Percentiles rank a stretch among this genome's conserved stretches.
These are phyloP conservation scores for Phyllachora maydis DNA, from an alignment of 2,329 filamentous ascomycete genomes.

Conservation along the genomic window DNA sequence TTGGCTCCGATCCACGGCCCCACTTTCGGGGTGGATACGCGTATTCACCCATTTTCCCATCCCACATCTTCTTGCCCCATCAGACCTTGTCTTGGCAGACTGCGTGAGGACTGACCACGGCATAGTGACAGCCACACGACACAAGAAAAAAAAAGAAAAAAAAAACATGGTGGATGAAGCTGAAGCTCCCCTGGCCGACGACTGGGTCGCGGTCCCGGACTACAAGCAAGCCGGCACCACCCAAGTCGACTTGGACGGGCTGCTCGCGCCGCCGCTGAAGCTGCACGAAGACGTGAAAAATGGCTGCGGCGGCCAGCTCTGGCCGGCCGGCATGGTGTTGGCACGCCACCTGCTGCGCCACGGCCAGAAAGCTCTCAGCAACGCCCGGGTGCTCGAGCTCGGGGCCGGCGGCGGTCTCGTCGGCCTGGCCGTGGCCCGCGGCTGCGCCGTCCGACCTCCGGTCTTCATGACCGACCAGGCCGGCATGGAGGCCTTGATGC, in stretches of 20 bases:
- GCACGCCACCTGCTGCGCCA: slow-evolving; percentile 68
- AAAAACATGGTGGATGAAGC: no score
- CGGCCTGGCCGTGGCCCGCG: slow-evolving; percentile 39
- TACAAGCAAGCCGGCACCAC: slow-evolving; percentile 33
- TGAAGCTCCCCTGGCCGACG: slow-evolving; percentile 33
- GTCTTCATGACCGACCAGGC: slow-evolving; percentile 73
- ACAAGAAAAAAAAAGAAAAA: slow-evolving; percentile 1
- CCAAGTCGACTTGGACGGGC: slow-evolving; percentile 46
- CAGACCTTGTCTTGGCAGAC: no score
- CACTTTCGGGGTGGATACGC: no score
- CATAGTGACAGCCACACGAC: slow-evolving; percentile 1
- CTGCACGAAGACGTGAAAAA: slow-evolving; percentile 72
- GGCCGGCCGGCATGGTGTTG: slow-evolving; percentile 84
- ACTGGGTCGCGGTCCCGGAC: slow-evolving; percentile 35
- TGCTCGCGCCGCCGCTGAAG: slow-evolving; percentile 47
- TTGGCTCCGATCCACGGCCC: no score
- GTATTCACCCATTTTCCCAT: no score
- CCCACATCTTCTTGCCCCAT: no score
- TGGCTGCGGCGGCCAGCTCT: slow-evolving; percentile 83
- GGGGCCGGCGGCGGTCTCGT: slow-evolving; percentile 84
- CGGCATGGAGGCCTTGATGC: slow-evolving; percentile 72
- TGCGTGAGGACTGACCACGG: background rate
- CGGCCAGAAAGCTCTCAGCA: slow-evolving; percentile 23
- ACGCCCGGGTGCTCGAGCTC: slow-evolving; percentile 43
- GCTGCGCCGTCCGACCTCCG: slow-evolving; percentile 28